These are phyloP conservation scores for Solanum lignicaule DNA, from an alignment of 257 asterid species.

Conservation along the genomic window DNA sequence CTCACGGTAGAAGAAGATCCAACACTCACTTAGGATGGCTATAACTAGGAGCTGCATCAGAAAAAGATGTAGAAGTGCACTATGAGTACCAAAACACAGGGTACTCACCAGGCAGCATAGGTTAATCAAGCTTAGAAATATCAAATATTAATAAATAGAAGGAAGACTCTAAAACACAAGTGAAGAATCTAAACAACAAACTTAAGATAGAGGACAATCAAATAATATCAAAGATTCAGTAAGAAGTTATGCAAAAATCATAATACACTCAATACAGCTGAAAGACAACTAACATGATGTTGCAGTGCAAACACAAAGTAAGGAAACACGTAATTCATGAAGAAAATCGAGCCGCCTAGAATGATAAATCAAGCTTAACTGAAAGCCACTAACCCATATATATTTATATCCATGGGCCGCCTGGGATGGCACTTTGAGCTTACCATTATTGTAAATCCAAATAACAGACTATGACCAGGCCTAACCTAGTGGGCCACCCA, in stretches of 20 bases:
- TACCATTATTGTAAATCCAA: too few species aligned
- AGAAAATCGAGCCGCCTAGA: not conserved
- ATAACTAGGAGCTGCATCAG: not conserved
- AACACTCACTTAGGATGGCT: not conserved
- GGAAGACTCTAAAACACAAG: too few species aligned
- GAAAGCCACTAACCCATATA: not conserved
- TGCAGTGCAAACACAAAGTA: not conserved
- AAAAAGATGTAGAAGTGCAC: not conserved
- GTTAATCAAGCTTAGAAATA: not conserved
- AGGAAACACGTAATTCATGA: not conserved
- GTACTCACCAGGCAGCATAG: not conserved
- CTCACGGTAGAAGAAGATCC: not conserved
- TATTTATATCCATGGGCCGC: not conserved
- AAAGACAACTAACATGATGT: not conserved
- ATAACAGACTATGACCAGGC: not conserved
- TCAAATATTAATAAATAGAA: too few species aligned
- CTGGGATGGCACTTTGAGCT: not conserved
- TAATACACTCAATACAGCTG: not conserved
- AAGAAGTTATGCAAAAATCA: not conserved
- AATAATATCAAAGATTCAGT: not conserved
- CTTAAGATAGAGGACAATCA: not conserved
- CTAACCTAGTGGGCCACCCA: too few species aligned
- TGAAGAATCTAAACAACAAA: not conserved
- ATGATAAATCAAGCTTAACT: not conserved
- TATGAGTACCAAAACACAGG: not conserved